phyloP scores from a whole-genome alignment of 2,329 filamentous ascomycete genomes.

The Aspergillus costaricaensis region DNA sequence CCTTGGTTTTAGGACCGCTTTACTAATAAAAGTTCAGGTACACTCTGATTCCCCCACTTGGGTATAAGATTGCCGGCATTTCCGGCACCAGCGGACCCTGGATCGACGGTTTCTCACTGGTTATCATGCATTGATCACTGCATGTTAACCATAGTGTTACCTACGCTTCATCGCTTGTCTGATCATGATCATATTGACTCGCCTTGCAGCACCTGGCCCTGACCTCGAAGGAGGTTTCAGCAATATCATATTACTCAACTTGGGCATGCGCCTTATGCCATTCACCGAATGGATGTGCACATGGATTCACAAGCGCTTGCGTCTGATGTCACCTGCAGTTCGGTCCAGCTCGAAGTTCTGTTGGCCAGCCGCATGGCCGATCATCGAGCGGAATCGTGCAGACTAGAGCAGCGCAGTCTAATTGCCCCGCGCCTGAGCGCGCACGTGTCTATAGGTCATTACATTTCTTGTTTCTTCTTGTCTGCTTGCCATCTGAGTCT shows the following conservation, averaged over 20 bases:
- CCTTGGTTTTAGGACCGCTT: not conserved
- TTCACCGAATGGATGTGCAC: not conserved
- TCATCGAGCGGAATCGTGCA: not conserved
- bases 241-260: not conserved
- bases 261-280: too few species aligned
- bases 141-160: not conserved
- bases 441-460: not conserved
- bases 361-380: not conserved
- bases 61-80: slow-evolving; percentile 85
- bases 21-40: slow-evolving; percentile 57
- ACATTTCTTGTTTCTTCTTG: not conserved
- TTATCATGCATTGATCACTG: slow-evolving; percentile 66
- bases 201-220: not conserved
- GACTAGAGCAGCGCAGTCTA: not conserved
- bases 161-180: not conserved
- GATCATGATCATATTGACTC: not conserved
- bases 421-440: not conserved
- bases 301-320: not conserved
- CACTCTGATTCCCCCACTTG: slow-evolving; percentile 83
- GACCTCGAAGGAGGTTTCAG: not conserved
- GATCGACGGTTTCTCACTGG: slow-evolving; percentile 82
- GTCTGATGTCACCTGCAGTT: not conserved
- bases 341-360: not conserved
- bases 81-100: slow-evolving; percentile 78
- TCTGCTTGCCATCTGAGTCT: not conserved